Evolutionary conservation across 768 basidiomycete species (phyloP), one percentile per base, ranked within the genome.

Genomic region (Pulveroboletus ravenelii): DNA sequence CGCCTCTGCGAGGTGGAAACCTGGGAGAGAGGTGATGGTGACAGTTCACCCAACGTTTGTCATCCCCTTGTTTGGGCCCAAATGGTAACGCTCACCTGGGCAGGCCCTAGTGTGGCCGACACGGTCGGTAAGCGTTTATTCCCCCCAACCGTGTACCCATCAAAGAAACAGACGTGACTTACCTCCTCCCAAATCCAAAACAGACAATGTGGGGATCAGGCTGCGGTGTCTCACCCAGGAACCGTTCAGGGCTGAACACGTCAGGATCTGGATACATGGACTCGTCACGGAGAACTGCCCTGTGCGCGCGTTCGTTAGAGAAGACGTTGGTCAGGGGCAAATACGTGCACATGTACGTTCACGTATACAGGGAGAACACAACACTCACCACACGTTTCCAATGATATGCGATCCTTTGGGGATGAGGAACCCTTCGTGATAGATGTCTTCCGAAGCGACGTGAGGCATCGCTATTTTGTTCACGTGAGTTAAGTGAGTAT

Each of bases 201-300:
- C 51, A 57, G 1, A 32, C 45, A 5, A 13, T 53, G 3, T 48
- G 52, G 1, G 60, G 59, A 35, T 63, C 60, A 1, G 56, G 53
- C 18, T 63, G 55, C 0, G 64, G 55, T 2, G 23, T 51, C 0
- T 55, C 42, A 0, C 65, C 61, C 1, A 69, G 56, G 44, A 59
- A 73, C 12, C 71, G 62, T 29, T 73, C 72, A 6, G 72, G 71
- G 3, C 53, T 57, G 49, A 73, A 73, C 2, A 38, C 50, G 1
- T 38, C 35, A 2, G 73, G 72, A 40, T 71, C 60, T 7, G 64
- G 60, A 48, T 74, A 73, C 5, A 41, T 63, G 6, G 70, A 62
- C 2, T 73, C 72, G 59, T 85, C 76, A 41, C 77, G 76, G 1
- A 79, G 64, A 63, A 84, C 76, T n/a, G 63, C 67, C 81, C 82